These are phyloP conservation scores for Aureobasidium leucospermi DNA, from an alignment of 2,329 filamentous ascomycete genomes.

Conservation along the genomic window DNA sequence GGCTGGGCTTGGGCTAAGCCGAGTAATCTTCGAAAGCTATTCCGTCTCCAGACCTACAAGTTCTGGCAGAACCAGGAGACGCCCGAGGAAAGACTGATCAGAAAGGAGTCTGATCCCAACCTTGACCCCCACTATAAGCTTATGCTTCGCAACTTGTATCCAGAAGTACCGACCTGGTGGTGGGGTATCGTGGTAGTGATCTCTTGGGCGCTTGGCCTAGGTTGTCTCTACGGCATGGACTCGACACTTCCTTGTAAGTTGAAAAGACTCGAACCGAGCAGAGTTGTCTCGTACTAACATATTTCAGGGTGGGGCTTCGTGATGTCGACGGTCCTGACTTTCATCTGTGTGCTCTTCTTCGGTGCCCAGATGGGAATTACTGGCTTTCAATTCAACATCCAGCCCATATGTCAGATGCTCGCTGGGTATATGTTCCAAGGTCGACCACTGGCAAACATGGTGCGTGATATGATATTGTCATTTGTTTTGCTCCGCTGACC, in stretches of 20 bases:
- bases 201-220: constrained; percentile 21
- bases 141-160: constrained; percentile 25
- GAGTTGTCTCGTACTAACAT: neutral
- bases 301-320: constrained; percentile 25
- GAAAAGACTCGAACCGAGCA: neutral
- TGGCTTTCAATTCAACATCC: constrained; percentile 35
- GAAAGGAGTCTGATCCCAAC: constrained; percentile 20
- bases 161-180: constrained; percentile 28
- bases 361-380: constrained; percentile 23
- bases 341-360: constrained; percentile 23
- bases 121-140: constrained; percentile 29
- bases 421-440: constrained; percentile 42
- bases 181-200: constrained; percentile 21
- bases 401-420: constrained; percentile 41
- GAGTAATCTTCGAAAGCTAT: constrained; percentile 20
- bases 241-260: constrained; percentile 24
- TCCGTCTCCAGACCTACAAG: constrained; percentile 18
- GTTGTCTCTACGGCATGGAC: constrained; percentile 23
- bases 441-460: constrained; percentile 28
- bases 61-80: constrained; percentile 24
- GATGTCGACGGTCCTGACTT: constrained; percentile 20
- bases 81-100: constrained; percentile 18
- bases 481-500: neutral
- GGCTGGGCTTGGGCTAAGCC: constrained; percentile 27
- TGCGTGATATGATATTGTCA: neutral